Evolutionary conservation across 352 stramenopile genomes (phyloP).

Genomic region (Hyaloperonospora brassicae): DNA sequence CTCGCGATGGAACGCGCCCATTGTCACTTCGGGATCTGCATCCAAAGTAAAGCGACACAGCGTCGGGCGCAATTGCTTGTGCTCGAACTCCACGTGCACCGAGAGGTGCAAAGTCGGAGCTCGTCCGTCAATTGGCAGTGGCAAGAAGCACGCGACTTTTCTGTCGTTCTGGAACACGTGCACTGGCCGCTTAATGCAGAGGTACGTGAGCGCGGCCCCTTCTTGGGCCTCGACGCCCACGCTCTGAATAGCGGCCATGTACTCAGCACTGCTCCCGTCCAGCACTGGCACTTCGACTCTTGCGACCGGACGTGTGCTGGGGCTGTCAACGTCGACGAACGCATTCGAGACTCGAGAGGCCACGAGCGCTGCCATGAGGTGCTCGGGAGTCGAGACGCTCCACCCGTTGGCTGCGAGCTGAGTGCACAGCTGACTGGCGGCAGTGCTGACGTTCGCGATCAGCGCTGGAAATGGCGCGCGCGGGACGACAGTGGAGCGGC

Average conservation of each 20-base stretch:
- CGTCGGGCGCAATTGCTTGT: constrained; percentile 43
- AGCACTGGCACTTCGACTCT: constrained; percentile 51
- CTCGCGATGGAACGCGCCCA: constrained; percentile 23
- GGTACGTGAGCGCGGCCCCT: constrained; percentile 14
- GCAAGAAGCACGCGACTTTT: constrained; percentile 46
- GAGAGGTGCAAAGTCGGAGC: constrained; percentile 41
- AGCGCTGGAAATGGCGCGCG: constrained; percentile 17
- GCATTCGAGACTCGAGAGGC: constrained; percentile 39
- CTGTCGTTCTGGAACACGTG: constrained; percentile 60
- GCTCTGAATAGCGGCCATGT: constrained; percentile 30
- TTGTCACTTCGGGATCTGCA: constrained; percentile 24
- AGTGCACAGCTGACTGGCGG: constrained; percentile 50
- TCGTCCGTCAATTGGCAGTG: constrained; percentile 24
- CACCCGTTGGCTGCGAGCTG: constrained; percentile 26
- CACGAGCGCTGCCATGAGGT: constrained; percentile 57
- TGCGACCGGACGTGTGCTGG: neutral
- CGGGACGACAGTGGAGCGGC: constrained; percentile 8
- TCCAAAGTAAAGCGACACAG: constrained; percentile 35
- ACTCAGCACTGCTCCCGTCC: constrained; percentile 51
- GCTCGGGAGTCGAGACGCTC: constrained; percentile 48
- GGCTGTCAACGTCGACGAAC: constrained; percentile 29
- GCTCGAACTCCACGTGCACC: constrained; percentile 63
- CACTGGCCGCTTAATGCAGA: constrained; percentile 41
- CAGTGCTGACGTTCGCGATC: constrained; percentile 32
- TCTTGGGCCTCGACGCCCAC: constrained; percentile 31